phyloP scores from a whole-genome alignment of 2,329 filamentous ascomycete genomes.

The Aotearoamyces nothofagi region DNA sequence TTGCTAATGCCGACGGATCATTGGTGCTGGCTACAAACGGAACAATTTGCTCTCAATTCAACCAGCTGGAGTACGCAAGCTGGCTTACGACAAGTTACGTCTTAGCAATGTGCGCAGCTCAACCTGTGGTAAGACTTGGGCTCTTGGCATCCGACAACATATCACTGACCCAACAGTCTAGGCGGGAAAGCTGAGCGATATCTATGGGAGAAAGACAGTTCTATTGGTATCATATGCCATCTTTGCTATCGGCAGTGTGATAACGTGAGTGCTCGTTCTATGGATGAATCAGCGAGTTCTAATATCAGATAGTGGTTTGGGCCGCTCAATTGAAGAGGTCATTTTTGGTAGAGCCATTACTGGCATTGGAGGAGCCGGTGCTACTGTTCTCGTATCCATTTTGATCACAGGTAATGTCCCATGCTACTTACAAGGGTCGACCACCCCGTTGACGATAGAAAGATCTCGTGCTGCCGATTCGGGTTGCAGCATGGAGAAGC shows the following conservation, averaged over 20 bases:
- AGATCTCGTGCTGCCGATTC: conserved; percentile 35
- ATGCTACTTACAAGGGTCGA: too few relatives aligned
- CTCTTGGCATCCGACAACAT: background rate
- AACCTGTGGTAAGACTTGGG: conserved; percentile 29
- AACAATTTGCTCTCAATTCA: conserved; percentile 44
- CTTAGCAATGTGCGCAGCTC: conserved; percentile 33
- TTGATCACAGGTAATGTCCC: conserved; percentile 35
- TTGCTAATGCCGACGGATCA: conserved; percentile 47
- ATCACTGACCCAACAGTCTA: conserved; percentile 8
- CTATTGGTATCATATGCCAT: conserved; percentile 32
- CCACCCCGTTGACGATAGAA: conserved; percentile 10
- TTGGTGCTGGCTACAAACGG: conserved; percentile 53
- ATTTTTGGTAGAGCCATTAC: conserved; percentile 34
- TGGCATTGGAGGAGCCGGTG: conserved; percentile 34
- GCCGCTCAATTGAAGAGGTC: conserved; percentile 30
- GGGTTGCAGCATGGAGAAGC: conserved; percentile 36
- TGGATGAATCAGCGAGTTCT: conserved; percentile 13
- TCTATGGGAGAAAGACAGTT: conserved; percentile 37
- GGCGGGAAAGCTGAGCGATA: conserved; percentile 40
- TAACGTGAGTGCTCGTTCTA: conserved; percentile 24
- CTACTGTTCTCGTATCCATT: conserved; percentile 33
- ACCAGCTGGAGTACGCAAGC: conserved; percentile 36
- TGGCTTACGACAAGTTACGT: conserved; percentile 40
- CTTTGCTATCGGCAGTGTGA: conserved; percentile 26
- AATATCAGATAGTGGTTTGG: conserved; percentile 24